A percentile compares a stretch with the other conserved stretches of the same genome.
Conservation (phyloP, 2,329 filamentous ascomycete species). For the Aspergillus melleus region DNA sequence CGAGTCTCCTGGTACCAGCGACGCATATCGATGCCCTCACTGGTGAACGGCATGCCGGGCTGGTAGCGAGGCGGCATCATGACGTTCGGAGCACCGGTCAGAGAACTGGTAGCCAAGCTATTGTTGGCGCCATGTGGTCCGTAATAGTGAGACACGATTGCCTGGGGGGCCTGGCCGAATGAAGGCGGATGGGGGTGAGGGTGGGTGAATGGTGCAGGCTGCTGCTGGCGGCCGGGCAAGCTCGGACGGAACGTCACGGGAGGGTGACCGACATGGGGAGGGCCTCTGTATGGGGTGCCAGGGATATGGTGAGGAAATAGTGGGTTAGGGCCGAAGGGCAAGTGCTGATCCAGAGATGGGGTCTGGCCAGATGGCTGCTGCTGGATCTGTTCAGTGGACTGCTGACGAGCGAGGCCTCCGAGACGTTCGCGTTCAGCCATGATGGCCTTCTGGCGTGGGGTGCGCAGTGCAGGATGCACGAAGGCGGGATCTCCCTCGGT, state of each 20-base stretch:
- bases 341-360: not conserved
- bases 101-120: not conserved
- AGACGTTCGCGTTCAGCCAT: not conserved
- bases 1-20: not conserved
- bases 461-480: conserved; percentile 14
- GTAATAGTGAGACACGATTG: not conserved
- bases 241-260: not conserved
- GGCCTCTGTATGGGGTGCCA: not conserved
- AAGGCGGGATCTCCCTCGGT: conserved; percentile 5
- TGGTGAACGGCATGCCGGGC: not conserved
- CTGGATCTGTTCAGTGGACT: not conserved
- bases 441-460: conserved; percentile 5
- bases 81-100: not conserved
- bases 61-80: not conserved
- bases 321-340: not conserved
- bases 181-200: not conserved
- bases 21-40: not conserved
- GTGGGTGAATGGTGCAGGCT: not conserved
- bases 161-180: not conserved
- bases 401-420: not conserved
- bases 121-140: not conserved
- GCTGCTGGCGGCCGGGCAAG: not conserved
- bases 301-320: not conserved
- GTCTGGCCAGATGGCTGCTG: no score
- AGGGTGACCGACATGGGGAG: not conserved